Evolutionary conservation across 2,329 filamentous ascomycete species (phyloP).

Genomic region (Botrytis fragariae): DNA sequence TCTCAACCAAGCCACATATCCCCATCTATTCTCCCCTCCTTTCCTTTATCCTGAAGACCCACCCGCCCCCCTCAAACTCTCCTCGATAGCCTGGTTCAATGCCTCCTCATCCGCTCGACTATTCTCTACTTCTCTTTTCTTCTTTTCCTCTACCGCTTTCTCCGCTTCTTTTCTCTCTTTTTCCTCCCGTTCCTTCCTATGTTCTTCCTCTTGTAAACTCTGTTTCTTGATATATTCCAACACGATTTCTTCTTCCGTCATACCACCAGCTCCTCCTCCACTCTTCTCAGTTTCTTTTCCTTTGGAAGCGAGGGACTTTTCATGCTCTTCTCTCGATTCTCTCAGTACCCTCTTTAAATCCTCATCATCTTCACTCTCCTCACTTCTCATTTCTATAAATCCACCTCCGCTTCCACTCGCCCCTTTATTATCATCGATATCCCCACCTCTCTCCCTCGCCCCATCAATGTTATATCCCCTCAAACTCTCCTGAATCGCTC

Average conservation of each 20-base stretch:
- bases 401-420: conserved; percentile 19
- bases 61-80: conserved; percentile 48
- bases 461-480: conserved; percentile 22
- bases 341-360: conserved; percentile 31
- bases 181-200: conserved; percentile 30
- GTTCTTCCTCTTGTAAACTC: conserved; percentile 66
- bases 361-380: conserved; percentile 29
- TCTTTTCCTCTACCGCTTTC: conserved; percentile 14
- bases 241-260: conserved; percentile 68
- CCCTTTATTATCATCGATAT: not conserved
- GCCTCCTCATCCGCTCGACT: conserved; percentile 53
- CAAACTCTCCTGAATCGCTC: conserved; percentile 55
- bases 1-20: not conserved
- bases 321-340: conserved; percentile 33
- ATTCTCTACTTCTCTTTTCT: not conserved
- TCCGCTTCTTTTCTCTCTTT: conserved; percentile 6
- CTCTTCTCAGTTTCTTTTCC: not conserved
- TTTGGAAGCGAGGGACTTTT: not conserved
- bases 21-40: not conserved
- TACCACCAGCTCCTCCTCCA: not conserved
- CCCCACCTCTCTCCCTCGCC: not conserved
- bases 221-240: conserved; percentile 77
- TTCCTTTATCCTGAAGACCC: not conserved
- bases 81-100: conserved; percentile 53
- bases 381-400: not conserved